Conservation (phyloP, 495 filamentous ascomycete species). For the Pseudevernia furfuracea region DNA sequence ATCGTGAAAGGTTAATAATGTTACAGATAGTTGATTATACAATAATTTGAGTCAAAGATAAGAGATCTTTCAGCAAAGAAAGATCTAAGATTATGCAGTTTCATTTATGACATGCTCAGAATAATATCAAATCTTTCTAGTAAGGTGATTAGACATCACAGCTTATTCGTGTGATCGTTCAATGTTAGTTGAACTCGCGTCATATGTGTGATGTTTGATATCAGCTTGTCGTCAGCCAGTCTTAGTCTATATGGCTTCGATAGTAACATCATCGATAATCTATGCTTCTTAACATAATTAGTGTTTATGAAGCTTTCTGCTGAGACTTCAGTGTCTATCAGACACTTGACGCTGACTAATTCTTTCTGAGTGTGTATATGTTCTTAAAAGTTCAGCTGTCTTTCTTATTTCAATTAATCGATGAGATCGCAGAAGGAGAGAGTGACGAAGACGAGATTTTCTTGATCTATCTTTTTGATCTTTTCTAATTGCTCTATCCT, state of each 20-base stretch:
- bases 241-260: no score
- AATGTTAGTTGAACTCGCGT: no score
- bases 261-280: no score
- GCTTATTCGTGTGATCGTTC: not conserved
- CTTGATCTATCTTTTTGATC: no score
- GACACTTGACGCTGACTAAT: not conserved
- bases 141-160: not conserved
- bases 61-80: not conserved
- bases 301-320: not conserved
- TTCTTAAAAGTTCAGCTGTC: not conserved
- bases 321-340: not conserved
- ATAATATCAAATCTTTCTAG: constrained; percentile 1
- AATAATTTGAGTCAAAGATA: not conserved
- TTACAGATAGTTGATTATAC: not conserved
- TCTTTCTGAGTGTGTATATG: no score
- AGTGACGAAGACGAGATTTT: not conserved
- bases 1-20: not conserved
- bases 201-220: no score
- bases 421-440: not conserved
- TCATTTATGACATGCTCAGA: not conserved
- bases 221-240: no score
- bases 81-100: not conserved
- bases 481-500: no score
- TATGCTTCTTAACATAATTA: not conserved
- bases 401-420: not conserved